Evolutionary conservation across 2,329 filamentous ascomycete species (phyloP), one percentile per base, ranked within the genome.

Genomic region (Blastomyces percursus): DNA sequence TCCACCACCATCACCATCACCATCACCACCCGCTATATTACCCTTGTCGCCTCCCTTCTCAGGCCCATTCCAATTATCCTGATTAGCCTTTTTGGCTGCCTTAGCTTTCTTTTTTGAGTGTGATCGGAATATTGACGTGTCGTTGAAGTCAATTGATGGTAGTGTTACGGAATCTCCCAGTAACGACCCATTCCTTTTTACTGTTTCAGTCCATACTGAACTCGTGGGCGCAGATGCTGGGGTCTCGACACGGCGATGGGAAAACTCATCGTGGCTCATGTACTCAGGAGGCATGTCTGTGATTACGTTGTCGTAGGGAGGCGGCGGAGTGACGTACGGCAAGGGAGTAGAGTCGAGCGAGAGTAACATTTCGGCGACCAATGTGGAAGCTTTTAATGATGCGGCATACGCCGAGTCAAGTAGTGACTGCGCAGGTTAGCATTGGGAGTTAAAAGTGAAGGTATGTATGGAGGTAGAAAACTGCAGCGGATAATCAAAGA

Each of bases 281-380:
- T 67, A 67, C 30, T 64, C 89, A 16, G 66, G 66, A 16, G 66
- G 66, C 14, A 64, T 60, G 40, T 67, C 66, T 24, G 52, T 27
- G 12, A 64, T 38, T 30, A 60, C 65, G 56, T 66, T 64, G 32
- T 63, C 30, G 35, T 66, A 67, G 19, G 65, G 48, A 19, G 65
- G 65, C 9, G 64, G 65, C 5, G 66, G 63, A 6, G 52, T 60
- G 44, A 56, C 46, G n/a, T 52, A 62, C 11, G 48, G 48, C 16
- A 32, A 27, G 24, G 61, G 55, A 9, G 38, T 44, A 44, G 52
- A 52, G 27, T 61, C 60, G 19, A 65, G 55, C 2, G 62, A 42
- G 55, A 58, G 55, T 12, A 44, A 48, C 42, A 65, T 63, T 30
- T 64, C 61, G 38, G 63, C 62, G 52, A 64, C 60, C 48, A 65